Percentiles rank a stretch among this genome's conserved stretches.
Evolutionary conservation across 176 grass and related monocot genomes (phyloP).

Genomic region (Neostapfia colusana): DNA sequence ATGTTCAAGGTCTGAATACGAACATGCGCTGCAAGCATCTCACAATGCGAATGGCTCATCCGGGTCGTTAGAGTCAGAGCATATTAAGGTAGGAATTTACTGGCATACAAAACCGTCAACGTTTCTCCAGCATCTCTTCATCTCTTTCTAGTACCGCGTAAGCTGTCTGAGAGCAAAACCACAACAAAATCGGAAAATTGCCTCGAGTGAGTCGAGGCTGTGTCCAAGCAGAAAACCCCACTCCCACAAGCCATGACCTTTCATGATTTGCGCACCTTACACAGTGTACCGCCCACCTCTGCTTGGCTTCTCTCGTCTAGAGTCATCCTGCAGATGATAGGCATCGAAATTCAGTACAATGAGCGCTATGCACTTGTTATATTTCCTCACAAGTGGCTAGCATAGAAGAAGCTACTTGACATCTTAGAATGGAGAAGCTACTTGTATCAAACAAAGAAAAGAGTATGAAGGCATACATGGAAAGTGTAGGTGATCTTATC

Average conservation of each 20-base stretch:
- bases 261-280: slow-evolving; percentile 35
- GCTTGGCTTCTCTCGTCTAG: slow-evolving; percentile 80
- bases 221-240: slow-evolving; percentile 2
- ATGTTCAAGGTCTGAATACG: too few species aligned
- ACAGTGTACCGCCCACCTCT: slow-evolving; percentile 87
- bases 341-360: slow-evolving; percentile 14
- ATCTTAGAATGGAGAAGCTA: neutral
- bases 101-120: slow-evolving; percentile 34
- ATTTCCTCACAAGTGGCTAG: neutral
- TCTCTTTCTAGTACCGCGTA: slow-evolving; percentile 32
- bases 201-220: slow-evolving; percentile 17
- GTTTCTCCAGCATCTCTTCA: slow-evolving; percentile 26
- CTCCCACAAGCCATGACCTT: neutral
- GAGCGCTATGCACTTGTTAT: too few species aligned
- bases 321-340: slow-evolving; percentile 62
- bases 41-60: neutral
- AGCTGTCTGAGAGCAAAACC: slow-evolving; percentile 39
- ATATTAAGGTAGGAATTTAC: slow-evolving; percentile 25
- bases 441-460: neutral
- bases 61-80: neutral
- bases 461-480: slow-evolving; percentile 59
- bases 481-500: slow-evolving; percentile 95
- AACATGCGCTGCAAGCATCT: neutral
- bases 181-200: slow-evolving; percentile 41
- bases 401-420: neutral